Percentiles rank a stretch among this genome's conserved stretches.
Conservation (phyloP, 2,329 filamentous ascomycete species). For the Epichloe elymi region DNA sequence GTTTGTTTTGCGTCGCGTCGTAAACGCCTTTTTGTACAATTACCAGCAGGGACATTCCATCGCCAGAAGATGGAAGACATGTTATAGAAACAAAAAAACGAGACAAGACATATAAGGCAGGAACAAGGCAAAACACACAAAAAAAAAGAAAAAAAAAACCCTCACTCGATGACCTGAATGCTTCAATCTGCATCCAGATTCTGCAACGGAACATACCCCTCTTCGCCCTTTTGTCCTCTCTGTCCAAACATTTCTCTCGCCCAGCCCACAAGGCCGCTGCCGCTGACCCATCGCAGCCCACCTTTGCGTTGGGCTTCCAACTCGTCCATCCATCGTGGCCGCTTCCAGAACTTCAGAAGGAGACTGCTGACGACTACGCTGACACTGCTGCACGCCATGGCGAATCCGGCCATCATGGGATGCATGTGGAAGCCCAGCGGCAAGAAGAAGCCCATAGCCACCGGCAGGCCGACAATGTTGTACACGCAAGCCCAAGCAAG, state of each 20-base stretch:
- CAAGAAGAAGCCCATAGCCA: constrained; percentile 93
- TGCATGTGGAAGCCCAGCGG: constrained; percentile 80
- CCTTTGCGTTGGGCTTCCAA: constrained; percentile 47
- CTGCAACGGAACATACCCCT: constrained; percentile 47
- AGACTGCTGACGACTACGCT: constrained; percentile 78
- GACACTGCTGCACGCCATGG: constrained; percentile 85
- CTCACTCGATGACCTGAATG: not conserved
- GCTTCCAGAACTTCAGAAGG: constrained; percentile 72
- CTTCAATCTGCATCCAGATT: constrained; percentile 29
- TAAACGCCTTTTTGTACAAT: not conserved
- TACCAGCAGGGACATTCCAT: not conserved
- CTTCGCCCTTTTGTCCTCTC: constrained; percentile 29
- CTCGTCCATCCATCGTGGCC: constrained; percentile 78
- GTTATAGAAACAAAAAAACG: not conserved
- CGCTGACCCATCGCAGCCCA: constrained; percentile 28
- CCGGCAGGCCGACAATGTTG: constrained; percentile 81
- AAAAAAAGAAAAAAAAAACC: not conserved
- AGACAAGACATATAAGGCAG: not conserved
- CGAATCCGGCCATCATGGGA: constrained; percentile 86
- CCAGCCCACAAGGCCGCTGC: constrained; percentile 29
- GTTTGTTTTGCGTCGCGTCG: too few species aligned
- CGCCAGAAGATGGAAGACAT: not conserved
- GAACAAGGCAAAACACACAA: not conserved
- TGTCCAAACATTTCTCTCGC: constrained; percentile 27
- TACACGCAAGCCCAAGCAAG: constrained; percentile 87